These are phyloP conservation scores for Vinca minor DNA, from an alignment of 257 asterid genomes.

Conservation along the genomic window DNA sequence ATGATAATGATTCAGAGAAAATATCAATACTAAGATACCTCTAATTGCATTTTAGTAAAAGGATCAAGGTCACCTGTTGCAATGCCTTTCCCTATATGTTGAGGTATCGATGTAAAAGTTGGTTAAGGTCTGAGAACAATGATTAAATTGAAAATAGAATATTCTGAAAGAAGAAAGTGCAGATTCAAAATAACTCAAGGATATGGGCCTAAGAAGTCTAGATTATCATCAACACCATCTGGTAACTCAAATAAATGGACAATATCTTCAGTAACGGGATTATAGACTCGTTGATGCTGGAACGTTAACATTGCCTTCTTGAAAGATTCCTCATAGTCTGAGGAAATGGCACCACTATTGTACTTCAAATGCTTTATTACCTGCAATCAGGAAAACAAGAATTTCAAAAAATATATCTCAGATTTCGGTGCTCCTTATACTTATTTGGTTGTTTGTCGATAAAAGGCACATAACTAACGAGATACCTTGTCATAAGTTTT, in stretches of 20 bases:
- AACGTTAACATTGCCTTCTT: constrained; percentile 77
- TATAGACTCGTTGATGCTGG: constrained; percentile 84
- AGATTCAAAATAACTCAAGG: constrained; percentile 35
- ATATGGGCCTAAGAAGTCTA: constrained; percentile 93
- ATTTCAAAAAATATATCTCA: background rate
- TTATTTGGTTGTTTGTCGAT: background rate
- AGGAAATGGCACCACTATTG: constrained; percentile 49
- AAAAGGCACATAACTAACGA: background rate
- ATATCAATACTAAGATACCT: constrained; percentile 33
- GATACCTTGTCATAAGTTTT: constrained; percentile 60
- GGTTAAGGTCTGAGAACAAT: constrained; percentile 48
- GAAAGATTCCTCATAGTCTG: constrained; percentile 77
- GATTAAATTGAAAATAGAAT: background rate
- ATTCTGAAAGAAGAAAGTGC: constrained; percentile 7
- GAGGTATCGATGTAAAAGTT: constrained; percentile 51
- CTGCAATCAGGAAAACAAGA: constrained; percentile 32
- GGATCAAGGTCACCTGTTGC: constrained; percentile 90
- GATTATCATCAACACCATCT: constrained; percentile 35
- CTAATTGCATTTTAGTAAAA: constrained; percentile 61
- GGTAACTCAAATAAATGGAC: constrained; percentile 54
- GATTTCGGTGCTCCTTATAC: background rate
- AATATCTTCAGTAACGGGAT: constrained; percentile 51
- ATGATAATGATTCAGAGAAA: background rate
- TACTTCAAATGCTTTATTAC: constrained; percentile 82
- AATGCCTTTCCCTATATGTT: constrained; percentile 70